Percentiles rank a stretch among this genome's conserved stretches.
These are phyloP conservation scores for Beauveria asiatica DNA, from an alignment of 2,329 filamentous ascomycete genomes.

Conservation along the genomic window DNA sequence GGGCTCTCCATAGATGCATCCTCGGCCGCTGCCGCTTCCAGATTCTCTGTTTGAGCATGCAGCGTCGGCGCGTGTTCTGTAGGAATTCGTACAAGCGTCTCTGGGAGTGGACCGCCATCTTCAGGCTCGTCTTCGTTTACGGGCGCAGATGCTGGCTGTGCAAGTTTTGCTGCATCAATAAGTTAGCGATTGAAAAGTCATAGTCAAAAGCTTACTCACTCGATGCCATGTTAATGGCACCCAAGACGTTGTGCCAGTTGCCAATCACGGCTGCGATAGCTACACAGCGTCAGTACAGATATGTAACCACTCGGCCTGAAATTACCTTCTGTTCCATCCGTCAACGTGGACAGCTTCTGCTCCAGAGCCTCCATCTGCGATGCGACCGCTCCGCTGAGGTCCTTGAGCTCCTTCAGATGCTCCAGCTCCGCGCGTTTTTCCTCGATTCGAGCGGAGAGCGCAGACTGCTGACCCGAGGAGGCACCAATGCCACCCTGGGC, in stretches of 20 bases:
- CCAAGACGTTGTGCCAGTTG: conserved; percentile 82
- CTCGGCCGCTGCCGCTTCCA: conserved; percentile 35
- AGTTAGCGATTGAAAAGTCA: background rate
- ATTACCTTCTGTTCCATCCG: conserved; percentile 72
- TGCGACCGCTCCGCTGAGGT: conserved; percentile 69
- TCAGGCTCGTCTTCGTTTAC: conserved; percentile 29
- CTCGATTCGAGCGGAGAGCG: conserved; percentile 65
- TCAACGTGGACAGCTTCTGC: conserved; percentile 67
- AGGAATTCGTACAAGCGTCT: conserved; percentile 77
- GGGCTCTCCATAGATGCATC: conserved; percentile 18
- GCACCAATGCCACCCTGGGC: conserved; percentile 44
- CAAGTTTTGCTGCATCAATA: conserved; percentile 53
- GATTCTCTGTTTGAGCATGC: conserved; percentile 50
- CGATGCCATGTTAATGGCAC: conserved; percentile 80
- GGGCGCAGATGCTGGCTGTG: conserved; percentile 42
- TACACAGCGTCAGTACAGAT: conserved; percentile 29
- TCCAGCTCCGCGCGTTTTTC: conserved; percentile 82
- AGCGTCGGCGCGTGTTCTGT: conserved; percentile 65
- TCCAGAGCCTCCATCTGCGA: conserved; percentile 76
- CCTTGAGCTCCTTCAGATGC: conserved; percentile 66
- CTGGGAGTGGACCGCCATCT: conserved; percentile 51
- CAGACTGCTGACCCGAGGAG: conserved; percentile 55
- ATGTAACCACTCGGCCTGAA: conserved; percentile 6
- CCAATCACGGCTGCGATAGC: conserved; percentile 76
- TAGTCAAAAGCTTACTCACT: conserved; percentile 40